Conservation (phyloP, 352 stramenopile species). For the Globisporangium irregulare region DNA sequence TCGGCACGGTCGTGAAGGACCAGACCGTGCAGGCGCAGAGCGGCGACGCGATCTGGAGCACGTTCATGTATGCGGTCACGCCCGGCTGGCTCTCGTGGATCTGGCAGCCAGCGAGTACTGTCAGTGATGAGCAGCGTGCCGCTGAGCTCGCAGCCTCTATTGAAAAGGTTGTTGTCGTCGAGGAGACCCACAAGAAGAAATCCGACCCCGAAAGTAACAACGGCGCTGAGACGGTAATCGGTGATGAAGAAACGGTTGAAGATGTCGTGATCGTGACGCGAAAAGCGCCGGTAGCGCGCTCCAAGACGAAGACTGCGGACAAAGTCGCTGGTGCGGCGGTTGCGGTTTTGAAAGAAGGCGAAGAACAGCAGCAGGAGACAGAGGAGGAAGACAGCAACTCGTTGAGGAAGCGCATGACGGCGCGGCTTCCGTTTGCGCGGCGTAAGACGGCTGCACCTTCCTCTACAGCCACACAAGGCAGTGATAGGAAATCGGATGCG, state of each 20-base stretch:
- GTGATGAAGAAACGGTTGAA: conserved; percentile 2
- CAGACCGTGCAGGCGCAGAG: conserved; percentile 78
- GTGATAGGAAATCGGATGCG: background rate
- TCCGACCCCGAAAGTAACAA: background rate
- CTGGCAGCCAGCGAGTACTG: conserved; percentile 33
- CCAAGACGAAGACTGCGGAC: background rate
- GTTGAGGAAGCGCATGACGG: conserved; percentile 5
- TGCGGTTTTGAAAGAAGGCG: background rate
- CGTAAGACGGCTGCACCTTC: background rate
- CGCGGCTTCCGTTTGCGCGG: conserved; percentile 8
- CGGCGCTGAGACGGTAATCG: background rate
- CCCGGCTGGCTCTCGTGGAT: conserved; percentile 76
- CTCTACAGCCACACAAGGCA: background rate
- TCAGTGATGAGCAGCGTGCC: conserved; percentile 11
- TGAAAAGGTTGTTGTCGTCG: conserved; percentile 29
- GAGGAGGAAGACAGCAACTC: background rate
- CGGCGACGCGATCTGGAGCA: conserved; percentile 77
- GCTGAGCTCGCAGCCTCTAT: conserved; percentile 26
- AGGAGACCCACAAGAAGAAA: conserved; percentile 11
- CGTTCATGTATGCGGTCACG: conserved; percentile 77
- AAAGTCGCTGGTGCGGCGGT: background rate
- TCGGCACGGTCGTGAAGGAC: conserved; percentile 74
- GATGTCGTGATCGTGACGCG: conserved; percentile 10
- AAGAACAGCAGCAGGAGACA: background rate
- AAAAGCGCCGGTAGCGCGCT: background rate